Evolutionary conservation across 768 basidiomycete species (phyloP).

Genomic region (Termitomyces sp.): DNA sequence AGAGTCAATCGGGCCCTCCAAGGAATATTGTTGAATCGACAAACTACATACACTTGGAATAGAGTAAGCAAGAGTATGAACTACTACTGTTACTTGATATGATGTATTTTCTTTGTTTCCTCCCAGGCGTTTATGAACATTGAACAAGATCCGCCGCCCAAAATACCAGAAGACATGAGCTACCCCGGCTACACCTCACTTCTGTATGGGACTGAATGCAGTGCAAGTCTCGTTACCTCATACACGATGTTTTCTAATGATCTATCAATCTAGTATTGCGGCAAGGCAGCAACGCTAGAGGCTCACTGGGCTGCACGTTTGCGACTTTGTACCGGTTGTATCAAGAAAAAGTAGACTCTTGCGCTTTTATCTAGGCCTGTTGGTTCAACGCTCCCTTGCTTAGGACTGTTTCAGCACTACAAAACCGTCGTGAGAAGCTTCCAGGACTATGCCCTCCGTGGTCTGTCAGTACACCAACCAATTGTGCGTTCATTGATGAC

Average conservation of each 20-base stretch:
- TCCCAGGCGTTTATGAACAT: constrained; percentile 18
- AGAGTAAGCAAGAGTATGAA: constrained; percentile 8
- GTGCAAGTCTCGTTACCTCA: constrained; percentile 17
- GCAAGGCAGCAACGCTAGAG: not conserved
- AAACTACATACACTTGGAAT: constrained; percentile 26
- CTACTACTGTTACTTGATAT: not conserved
- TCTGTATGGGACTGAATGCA: constrained; percentile 26
- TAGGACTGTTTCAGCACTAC: not conserved
- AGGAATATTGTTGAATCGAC: constrained; percentile 21
- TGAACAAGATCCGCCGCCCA: constrained; percentile 11
- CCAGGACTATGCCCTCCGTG: not conserved
- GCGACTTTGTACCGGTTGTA: constrained; percentile 11
- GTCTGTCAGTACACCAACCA: not conserved
- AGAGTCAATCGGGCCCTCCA: constrained; percentile 30
- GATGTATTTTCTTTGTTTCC: not conserved
- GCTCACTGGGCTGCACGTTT: constrained; percentile 15
- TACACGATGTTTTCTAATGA: not conserved
- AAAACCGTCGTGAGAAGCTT: not conserved
- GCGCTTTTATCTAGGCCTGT: not conserved
- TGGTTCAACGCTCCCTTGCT: not conserved
- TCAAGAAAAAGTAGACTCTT: not conserved
- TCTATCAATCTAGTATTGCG: constrained; percentile 9
- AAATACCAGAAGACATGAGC: constrained; percentile 24
- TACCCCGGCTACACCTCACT: constrained; percentile 28
- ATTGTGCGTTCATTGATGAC: not conserved